A percentile compares a stretch with the other conserved stretches of the same genome.
Conservation (phyloP, 176 grass and related monocot genomes). For the Bonia amplexicaulis region DNA sequence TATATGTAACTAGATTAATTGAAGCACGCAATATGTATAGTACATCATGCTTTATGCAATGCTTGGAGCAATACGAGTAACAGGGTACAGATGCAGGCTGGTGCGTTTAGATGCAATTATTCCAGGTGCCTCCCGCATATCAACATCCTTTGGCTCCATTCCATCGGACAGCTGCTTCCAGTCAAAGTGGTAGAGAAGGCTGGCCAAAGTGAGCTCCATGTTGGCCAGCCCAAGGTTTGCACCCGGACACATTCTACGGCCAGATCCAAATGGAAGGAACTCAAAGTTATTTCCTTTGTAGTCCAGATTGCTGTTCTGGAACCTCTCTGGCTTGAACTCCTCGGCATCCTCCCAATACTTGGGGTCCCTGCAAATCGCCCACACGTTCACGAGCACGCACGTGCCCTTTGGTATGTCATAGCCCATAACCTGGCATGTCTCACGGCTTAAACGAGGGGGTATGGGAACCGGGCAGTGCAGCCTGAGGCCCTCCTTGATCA, state of each 20-base stretch:
- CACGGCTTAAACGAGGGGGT: not conserved
- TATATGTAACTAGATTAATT: no score
- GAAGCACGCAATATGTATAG: no score
- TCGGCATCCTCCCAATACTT: not conserved
- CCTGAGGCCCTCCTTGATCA: no score
- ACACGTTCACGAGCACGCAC: not conserved
- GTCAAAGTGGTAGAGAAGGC: constrained; percentile 17
- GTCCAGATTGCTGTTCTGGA: not conserved
- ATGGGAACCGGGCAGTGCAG: no score
- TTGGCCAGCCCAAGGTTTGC: not conserved
- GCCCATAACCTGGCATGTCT: constrained; percentile 6
- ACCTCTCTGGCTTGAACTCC: not conserved
- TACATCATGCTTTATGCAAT: no score
- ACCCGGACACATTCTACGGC: constrained; percentile 15
- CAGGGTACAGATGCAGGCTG: no score
- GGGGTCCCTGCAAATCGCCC: constrained; percentile 15
- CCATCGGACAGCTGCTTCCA: not conserved
- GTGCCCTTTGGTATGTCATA: not conserved
- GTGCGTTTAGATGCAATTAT: no score
- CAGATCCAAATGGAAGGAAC: constrained; percentile 5
- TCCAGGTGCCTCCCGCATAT: no score
- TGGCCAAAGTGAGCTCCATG: not conserved
- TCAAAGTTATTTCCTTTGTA: constrained; percentile 16
- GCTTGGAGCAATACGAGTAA: no score
- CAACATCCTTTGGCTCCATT: no score